Percentiles rank a stretch among this genome's conserved stretches.
Evolutionary conservation across 192 early-diverging fungal genomes (phyloP).

Genomic region (Coemansia sp.): DNA sequence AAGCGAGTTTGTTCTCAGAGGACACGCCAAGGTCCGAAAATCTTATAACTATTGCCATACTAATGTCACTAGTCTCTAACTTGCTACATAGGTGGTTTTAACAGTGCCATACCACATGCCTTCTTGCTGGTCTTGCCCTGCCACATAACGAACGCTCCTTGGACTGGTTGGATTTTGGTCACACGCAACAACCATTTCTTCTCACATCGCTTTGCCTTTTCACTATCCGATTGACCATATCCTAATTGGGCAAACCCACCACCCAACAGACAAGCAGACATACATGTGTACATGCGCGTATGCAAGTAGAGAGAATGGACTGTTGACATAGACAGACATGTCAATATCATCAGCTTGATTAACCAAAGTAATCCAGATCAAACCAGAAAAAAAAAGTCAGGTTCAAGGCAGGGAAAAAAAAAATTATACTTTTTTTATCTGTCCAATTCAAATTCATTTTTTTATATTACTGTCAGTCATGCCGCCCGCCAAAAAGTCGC

Average conservation of each 20-base stretch:
- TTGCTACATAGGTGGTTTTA: too few species aligned
- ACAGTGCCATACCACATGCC: too few species aligned
- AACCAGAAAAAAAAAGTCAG: not conserved
- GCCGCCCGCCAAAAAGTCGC: constrained; percentile 52
- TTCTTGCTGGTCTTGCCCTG: too few species aligned
- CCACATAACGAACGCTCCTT: too few species aligned
- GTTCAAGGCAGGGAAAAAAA: not conserved
- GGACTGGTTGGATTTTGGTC: not conserved
- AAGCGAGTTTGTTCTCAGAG: too few species aligned
- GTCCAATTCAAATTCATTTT: not conserved
- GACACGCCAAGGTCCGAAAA: too few species aligned
- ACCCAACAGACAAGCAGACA: constrained; percentile 5
- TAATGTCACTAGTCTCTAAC: too few species aligned
- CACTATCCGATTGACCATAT: constrained; percentile 5
- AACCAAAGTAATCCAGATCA: not conserved
- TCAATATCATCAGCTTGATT: not conserved
- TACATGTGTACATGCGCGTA: not conserved
- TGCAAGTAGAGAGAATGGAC: not conserved
- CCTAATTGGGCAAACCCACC: not conserved
- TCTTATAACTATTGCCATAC: too few species aligned
- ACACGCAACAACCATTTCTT: not conserved
- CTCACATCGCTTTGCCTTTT: not conserved
- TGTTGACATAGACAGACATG: not conserved
- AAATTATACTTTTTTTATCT: not conserved
- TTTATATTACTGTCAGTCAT: constrained; percentile 9